Percentiles rank a stretch among this genome's conserved stretches.
These are phyloP conservation scores for Cenchrus purpureus DNA, from an alignment of 176 grass and related monocot genomes.

Conservation along the genomic window DNA sequence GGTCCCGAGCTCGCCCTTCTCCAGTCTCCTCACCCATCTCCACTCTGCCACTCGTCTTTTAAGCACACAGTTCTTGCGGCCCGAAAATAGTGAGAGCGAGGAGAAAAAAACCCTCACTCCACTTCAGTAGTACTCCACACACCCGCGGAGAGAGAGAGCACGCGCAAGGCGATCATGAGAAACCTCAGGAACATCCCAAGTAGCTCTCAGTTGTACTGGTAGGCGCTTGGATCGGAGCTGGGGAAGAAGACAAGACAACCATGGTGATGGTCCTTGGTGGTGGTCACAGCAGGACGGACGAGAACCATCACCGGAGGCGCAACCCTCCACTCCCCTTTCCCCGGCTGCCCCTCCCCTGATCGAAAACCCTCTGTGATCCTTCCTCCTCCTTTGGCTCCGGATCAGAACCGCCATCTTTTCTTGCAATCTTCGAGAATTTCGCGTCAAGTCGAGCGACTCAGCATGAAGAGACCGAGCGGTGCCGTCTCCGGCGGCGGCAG, in stretches of 20 bases:
- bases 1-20: background rate
- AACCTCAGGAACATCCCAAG: slow-evolving; percentile 18
- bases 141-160: background rate
- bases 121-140: slow-evolving; percentile 2
- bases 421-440: slow-evolving; percentile 20
- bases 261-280: slow-evolving; percentile 40
- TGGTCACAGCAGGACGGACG: slow-evolving; percentile 15
- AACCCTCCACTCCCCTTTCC: slow-evolving; percentile 20
- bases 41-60: slow-evolving; percentile 5
- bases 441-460: too few species aligned
- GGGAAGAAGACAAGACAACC: slow-evolving; percentile 37
- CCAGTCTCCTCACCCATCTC: background rate
- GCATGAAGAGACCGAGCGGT: slow-evolving; percentile 31
- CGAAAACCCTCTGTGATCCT: background rate
- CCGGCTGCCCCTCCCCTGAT: slow-evolving; percentile 28
- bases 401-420: background rate
- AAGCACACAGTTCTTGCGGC: slow-evolving; percentile 29
- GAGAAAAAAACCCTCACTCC: background rate
- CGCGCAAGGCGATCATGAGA: slow-evolving; percentile 36
- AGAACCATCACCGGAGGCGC: slow-evolving; percentile 25
- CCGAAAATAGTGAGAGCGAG: background rate
- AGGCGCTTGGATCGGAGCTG: slow-evolving; percentile 55
- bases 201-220: slow-evolving; percentile 15
- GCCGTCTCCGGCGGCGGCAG: slow-evolving; percentile 15
- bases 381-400: background rate